Conservation (phyloP, 108 stramenopile species). For the Nannochloropsis salina region DNA sequence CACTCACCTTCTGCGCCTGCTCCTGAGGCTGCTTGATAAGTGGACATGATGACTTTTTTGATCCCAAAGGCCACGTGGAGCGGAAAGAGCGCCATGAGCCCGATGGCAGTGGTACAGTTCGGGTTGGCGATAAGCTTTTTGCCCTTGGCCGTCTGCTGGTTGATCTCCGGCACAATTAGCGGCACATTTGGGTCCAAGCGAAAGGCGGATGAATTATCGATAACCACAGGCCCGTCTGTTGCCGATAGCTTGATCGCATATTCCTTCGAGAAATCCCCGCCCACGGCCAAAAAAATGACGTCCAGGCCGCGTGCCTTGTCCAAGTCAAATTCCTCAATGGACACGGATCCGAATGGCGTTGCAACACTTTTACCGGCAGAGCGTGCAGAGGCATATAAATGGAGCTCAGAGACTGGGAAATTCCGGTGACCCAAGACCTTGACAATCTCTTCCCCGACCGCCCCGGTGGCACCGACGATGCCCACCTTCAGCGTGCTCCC, state of each 20-base stretch:
- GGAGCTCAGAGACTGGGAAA: neutral
- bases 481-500: slow-evolving; percentile 60
- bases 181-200: slow-evolving; percentile 83
- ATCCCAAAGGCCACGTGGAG: slow-evolving; percentile 79
- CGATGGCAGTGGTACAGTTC: slow-evolving; percentile 98
- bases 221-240: slow-evolving; percentile 52
- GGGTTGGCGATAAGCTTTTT: slow-evolving; percentile 96
- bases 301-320: slow-evolving; percentile 46
- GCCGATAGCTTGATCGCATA: slow-evolving; percentile 41
- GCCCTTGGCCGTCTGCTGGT: slow-evolving; percentile 74
- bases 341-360: slow-evolving; percentile 71
- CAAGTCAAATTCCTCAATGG: slow-evolving; percentile 62
- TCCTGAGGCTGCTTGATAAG: slow-evolving; percentile 85
- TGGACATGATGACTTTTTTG: slow-evolving; percentile 82
- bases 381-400: slow-evolving; percentile 50
- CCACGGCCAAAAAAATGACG: slow-evolving; percentile 54
- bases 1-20: slow-evolving; percentile 61
- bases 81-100: slow-evolving; percentile 92
- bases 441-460: slow-evolving; percentile 92
- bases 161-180: slow-evolving; percentile 92
- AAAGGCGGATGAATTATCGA: slow-evolving; percentile 76
- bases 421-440: slow-evolving; percentile 60
- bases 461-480: slow-evolving; percentile 93
- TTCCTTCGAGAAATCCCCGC: slow-evolving; percentile 50
- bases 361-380: slow-evolving; percentile 72